Percentiles rank a stretch among this genome's conserved stretches.
Conservation (phyloP, 1,284 basidiomycete genomes). For the Ganoderma lucidum region DNA sequence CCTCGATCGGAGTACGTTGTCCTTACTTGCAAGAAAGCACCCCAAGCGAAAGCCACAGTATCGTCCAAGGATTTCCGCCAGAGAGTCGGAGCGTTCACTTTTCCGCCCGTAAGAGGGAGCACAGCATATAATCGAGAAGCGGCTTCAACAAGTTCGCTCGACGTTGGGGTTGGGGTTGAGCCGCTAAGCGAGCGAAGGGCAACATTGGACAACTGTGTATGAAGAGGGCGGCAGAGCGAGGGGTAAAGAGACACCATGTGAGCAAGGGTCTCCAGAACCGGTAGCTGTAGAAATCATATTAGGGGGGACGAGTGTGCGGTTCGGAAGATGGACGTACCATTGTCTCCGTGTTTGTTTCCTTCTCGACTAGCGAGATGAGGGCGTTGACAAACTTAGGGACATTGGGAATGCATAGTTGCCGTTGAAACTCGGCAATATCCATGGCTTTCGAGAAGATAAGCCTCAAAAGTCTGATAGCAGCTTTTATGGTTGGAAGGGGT, state of each 20-base stretch:
- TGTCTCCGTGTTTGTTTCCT: slow-evolving; percentile 55
- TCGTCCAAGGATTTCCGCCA: slow-evolving; percentile 82
- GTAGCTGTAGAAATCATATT: slow-evolving; percentile 47
- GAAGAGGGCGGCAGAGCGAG: slow-evolving; percentile 64
- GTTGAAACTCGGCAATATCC: slow-evolving; percentile 75
- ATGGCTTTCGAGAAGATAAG: slow-evolving; percentile 64
- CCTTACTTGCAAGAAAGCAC: slow-evolving; percentile 61
- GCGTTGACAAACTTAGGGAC: slow-evolving; percentile 72
- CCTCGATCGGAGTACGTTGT: slow-evolving; percentile 60
- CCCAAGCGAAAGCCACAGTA: slow-evolving; percentile 67
- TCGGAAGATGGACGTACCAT: slow-evolving; percentile 49
- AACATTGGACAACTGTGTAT: slow-evolving; percentile 57
- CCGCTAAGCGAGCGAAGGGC: slow-evolving; percentile 66
- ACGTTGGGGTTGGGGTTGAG: slow-evolving; percentile 51
- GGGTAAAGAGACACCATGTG: slow-evolving; percentile 71
- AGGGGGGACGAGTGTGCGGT: not conserved
- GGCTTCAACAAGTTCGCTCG: slow-evolving; percentile 50
- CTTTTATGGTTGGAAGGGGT: slow-evolving; percentile 62
- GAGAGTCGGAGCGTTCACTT: slow-evolving; percentile 70
- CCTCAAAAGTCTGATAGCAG: slow-evolving; percentile 65
- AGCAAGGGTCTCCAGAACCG: slow-evolving; percentile 60
- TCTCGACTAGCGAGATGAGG: slow-evolving; percentile 63
- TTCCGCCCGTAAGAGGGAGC: slow-evolving; percentile 77
- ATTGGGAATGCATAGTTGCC: slow-evolving; percentile 75
- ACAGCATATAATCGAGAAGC: slow-evolving; percentile 65